Base-by-base conservation (phyloP, 2,329 filamentous ascomycete species). In the Parastagonospora avenae region DNA sequence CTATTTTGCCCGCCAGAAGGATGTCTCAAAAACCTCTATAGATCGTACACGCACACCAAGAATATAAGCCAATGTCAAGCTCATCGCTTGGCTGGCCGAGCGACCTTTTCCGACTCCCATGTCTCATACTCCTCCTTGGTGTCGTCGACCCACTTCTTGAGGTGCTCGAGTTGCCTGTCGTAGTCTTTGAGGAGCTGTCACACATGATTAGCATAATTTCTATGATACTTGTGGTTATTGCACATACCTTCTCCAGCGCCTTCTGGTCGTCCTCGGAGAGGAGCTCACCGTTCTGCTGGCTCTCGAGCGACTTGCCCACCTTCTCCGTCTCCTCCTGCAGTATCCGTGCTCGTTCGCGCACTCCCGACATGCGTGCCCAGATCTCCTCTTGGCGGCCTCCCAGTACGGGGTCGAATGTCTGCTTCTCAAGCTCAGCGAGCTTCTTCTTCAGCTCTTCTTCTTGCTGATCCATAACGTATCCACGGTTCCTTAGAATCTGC, bases 381-480 rank as follows among this genome's bases (percentile, higher is more conserved):
- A 94, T 85, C 77, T 94, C 90, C 73, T 94, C 91, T 68, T 91
- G 87, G 59, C 89, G 80, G 2, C 89, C 90, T 32, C 84, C 83
- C 48, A 93, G 80, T 7, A 86, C 86, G 7, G 91, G 90, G 66
- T 94, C 90, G 57, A 86, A 85, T 27, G 91, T 84, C 43, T 80
- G 79, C 65, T 85, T 84, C 70, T 92, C 88, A 50, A 94, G 77
- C 19, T 77, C 80, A 64, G 86, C 78, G 51, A 95, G 78, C 70
- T 90, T 89, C 62, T 85, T 84, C 72, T 88, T 86, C 39, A 95
- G 73, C 59, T 89, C 87, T 64, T 95, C 91, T 72, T 95, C 90
- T 55, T 90, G 86, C 36, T 85, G 85, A 62, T 89, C 89, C 57
- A 95, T 79, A 2, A 90, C 88, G 69, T 93, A 95, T 4, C 91